Conservation (phyloP, 345 rosid species). For the Gossypium mustelinum region DNA sequence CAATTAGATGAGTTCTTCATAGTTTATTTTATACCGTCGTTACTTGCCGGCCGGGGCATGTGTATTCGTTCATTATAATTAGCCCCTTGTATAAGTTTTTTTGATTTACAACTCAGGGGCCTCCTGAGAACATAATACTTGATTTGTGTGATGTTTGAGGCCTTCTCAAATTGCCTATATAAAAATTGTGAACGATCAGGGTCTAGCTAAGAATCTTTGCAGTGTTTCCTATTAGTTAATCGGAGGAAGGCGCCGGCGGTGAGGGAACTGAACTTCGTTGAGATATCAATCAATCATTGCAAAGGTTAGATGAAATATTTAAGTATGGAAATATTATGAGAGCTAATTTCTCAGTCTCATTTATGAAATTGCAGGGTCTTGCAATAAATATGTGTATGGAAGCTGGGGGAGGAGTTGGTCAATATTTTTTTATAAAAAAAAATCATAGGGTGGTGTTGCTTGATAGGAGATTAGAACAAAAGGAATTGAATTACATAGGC, state of each 20-base stretch:
- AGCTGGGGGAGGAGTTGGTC: neutral
- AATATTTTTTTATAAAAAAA: too few relatives aligned
- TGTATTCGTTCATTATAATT: slow-evolving; percentile 15
- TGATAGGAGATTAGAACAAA: neutral
- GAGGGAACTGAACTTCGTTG: neutral
- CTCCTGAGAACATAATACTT: too few relatives aligned
- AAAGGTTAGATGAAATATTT: neutral
- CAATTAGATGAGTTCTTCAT: slow-evolving; percentile 17
- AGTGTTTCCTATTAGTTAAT: neutral
- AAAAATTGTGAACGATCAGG: too few relatives aligned
- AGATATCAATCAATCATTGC: neutral
- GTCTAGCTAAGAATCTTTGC: neutral
- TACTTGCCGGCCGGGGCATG: neutral
- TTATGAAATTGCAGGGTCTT: slow-evolving; percentile 7
- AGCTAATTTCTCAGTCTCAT: slow-evolving; percentile 12
- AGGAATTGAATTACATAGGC: neutral
- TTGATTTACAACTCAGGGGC: slow-evolving; percentile 16
- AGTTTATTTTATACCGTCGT: slow-evolving; percentile 10
- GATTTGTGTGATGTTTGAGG: too few relatives aligned
- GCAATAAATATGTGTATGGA: slow-evolving; percentile 17
- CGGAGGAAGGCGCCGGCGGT: neutral
- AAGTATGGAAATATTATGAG: neutral
- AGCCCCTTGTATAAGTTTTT: slow-evolving; percentile 37
- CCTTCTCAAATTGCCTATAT: too few relatives aligned
- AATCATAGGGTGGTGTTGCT: neutral